These are phyloP conservation scores for Harringtonia aguacate DNA, from an alignment of 2,329 filamentous ascomycete genomes.

Conservation along the genomic window DNA sequence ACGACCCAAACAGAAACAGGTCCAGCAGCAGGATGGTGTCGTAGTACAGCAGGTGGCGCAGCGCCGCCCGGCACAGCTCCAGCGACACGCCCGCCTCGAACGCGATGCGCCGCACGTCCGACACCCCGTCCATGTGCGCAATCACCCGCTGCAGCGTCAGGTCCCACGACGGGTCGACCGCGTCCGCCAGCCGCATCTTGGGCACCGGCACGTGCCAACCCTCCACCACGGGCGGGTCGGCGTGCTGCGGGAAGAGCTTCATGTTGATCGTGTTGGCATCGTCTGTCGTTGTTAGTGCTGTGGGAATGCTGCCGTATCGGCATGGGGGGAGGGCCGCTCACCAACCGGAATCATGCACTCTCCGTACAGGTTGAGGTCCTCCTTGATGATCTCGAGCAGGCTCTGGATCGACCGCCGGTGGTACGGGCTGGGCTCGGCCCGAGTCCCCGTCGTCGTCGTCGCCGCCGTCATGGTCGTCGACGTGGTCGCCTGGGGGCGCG, in stretches of 20 bases:
- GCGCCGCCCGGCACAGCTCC: slow-evolving; percentile 72
- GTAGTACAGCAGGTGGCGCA: slow-evolving; percentile 88
- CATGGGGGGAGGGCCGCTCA: slow-evolving; percentile 28
- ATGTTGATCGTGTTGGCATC: slow-evolving; percentile 92
- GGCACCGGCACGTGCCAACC: slow-evolving; percentile 85
- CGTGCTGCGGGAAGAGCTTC: slow-evolving; percentile 82
- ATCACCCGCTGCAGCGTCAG: slow-evolving; percentile 71
- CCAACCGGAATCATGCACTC: slow-evolving; percentile 98
- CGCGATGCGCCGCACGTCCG: slow-evolving; percentile 79
- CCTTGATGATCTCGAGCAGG: slow-evolving; percentile 66
- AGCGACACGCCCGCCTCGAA: slow-evolving; percentile 77
- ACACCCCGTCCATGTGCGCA: slow-evolving; percentile 80
- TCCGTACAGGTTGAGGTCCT: slow-evolving; percentile 92
- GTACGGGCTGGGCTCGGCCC: slow-evolving; percentile 6
- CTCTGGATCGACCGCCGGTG: slow-evolving; percentile 64
- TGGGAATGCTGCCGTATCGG: neutral
- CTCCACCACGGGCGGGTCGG: slow-evolving; percentile 64
- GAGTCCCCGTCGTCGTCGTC: slow-evolving; percentile 14
- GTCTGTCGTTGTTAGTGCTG: slow-evolving; percentile 40
- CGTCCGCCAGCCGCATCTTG: slow-evolving; percentile 52
- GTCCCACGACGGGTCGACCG: slow-evolving; percentile 62
- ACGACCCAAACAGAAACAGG: slow-evolving; percentile 87
- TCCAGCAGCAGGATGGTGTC: slow-evolving; percentile 84
- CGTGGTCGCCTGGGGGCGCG: slow-evolving; percentile 18
- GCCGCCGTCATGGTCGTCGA: slow-evolving; percentile 12